phyloP scores from a whole-genome alignment of 2,329 filamentous ascomycete genomes.

The Talaromyces sp. region DNA sequence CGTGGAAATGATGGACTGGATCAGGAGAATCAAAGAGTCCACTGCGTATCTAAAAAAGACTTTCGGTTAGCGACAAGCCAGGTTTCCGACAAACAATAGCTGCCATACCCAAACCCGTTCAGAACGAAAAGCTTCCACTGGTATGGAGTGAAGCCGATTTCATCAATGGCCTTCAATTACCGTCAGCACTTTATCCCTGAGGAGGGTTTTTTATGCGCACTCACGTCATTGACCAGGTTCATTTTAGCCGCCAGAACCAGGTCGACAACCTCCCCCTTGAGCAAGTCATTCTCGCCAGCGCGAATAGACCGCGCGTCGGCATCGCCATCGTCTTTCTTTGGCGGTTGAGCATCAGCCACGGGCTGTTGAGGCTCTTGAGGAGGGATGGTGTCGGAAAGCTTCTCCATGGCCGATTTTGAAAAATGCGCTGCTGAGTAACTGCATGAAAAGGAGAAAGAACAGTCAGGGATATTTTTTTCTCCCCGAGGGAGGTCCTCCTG shows the following conservation, averaged over 20 bases:
- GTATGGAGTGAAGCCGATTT: constrained; percentile 50
- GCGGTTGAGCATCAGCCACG: background rate
- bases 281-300: constrained; percentile 8
- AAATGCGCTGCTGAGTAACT: background rate
- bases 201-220: constrained; percentile 16
- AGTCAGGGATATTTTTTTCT: background rate
- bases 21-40: constrained; percentile 33
- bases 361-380: background rate
- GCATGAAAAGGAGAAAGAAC: background rate
- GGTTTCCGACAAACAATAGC: background rate
- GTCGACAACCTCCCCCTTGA: constrained; percentile 37
- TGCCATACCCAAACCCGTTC: constrained; percentile 52
- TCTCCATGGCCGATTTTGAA: background rate
- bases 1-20: constrained; percentile 31
- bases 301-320: constrained; percentile 3
- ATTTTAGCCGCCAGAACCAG: constrained; percentile 62
- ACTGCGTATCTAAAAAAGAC: constrained; percentile 19
- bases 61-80: background rate
- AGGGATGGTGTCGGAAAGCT: background rate
- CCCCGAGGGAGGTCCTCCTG: background rate
- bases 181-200: background rate
- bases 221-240: constrained; percentile 63
- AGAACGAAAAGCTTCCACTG: constrained; percentile 57
- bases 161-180: constrained; percentile 40
- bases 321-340: background rate